Percentiles rank a stretch among this genome's conserved stretches.
These are phyloP conservation scores for Nematodospora valgi DNA, from an alignment of 805 yeast species.

Conservation along the genomic window DNA sequence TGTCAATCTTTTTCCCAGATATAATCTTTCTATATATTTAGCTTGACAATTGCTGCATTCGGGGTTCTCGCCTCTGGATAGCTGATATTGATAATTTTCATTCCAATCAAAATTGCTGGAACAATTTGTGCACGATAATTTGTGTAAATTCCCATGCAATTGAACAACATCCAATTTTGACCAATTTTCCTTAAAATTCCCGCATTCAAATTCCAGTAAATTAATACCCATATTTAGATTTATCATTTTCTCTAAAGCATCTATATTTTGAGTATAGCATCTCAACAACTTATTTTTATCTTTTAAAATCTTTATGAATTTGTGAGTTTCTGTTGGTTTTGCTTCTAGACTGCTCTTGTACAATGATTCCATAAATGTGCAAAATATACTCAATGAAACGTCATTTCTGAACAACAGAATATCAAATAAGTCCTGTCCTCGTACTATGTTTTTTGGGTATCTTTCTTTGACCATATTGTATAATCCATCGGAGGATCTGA, in stretches of 20 bases:
- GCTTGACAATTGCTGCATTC: slow-evolving; percentile 69
- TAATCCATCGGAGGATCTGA: slow-evolving; percentile 79
- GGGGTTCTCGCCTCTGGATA: slow-evolving; percentile 67
- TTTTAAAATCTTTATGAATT: slow-evolving; percentile 60
- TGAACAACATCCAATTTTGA: slow-evolving; percentile 75
- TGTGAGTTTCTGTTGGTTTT: slow-evolving; percentile 79
- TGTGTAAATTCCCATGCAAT: slow-evolving; percentile 84
- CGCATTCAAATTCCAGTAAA: slow-evolving; percentile 21
- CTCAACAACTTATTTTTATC: slow-evolving; percentile 66
- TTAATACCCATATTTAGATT: slow-evolving; percentile 60
- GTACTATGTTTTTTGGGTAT: slow-evolving; percentile 59
- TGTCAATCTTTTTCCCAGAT: slow-evolving; percentile 69
- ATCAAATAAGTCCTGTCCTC: slow-evolving; percentile 91
- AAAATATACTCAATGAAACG: slow-evolving; percentile 66
- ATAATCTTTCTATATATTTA: slow-evolving; percentile 51
- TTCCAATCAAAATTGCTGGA: slow-evolving; percentile 60
- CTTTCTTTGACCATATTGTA: slow-evolving; percentile 68
- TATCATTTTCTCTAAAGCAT: slow-evolving; percentile 71
- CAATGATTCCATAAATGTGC: slow-evolving; percentile 83
- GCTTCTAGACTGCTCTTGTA: slow-evolving; percentile 64
- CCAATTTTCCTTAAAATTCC: slow-evolving; percentile 45
- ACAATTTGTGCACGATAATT: slow-evolving; percentile 74
- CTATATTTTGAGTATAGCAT: slow-evolving; percentile 95
- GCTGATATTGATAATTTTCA: slow-evolving; percentile 39
- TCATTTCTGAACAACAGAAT: slow-evolving; percentile 72